These are phyloP conservation scores for Posidonia australis DNA, from an alignment of 106 monocot species.

Conservation along the genomic window DNA sequence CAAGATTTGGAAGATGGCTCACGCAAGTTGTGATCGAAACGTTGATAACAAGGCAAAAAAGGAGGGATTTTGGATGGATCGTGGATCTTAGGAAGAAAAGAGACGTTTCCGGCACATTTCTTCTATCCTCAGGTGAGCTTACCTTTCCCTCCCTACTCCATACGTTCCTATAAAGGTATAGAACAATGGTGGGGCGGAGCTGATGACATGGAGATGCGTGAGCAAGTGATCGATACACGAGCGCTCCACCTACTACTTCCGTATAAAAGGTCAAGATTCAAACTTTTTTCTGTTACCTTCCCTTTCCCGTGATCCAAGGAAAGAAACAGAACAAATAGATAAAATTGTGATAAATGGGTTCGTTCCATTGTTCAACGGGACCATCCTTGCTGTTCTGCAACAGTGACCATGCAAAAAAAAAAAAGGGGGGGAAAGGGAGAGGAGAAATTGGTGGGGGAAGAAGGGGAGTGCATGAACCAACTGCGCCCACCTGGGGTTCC, in stretches of 20 bases:
- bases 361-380: too few species aligned
- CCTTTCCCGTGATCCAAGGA: background rate
- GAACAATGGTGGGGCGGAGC: background rate
- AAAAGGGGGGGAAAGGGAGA: too few species aligned
- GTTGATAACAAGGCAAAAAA: background rate
- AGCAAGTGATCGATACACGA: slow-evolving; percentile 1
- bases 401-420: too few species aligned
- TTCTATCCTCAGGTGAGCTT: too few species aligned
- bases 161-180: background rate
- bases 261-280: slow-evolving; percentile 22
- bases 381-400: too few species aligned
- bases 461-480: too few species aligned
- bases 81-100: too few species aligned
- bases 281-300: background rate
- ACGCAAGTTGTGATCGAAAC: background rate
- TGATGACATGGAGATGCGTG: background rate
- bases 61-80: background rate
- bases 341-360: too few species aligned
- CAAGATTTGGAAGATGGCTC: too few species aligned
- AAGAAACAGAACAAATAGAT: background rate
- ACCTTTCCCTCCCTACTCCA: too few species aligned
- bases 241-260: background rate
- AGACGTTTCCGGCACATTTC: background rate
- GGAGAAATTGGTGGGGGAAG: too few species aligned
- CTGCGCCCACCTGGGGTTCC: too few species aligned